phyloP scores from a whole-genome alignment of 352 stramenopile species.

The Lagenidium sp. region DNA sequence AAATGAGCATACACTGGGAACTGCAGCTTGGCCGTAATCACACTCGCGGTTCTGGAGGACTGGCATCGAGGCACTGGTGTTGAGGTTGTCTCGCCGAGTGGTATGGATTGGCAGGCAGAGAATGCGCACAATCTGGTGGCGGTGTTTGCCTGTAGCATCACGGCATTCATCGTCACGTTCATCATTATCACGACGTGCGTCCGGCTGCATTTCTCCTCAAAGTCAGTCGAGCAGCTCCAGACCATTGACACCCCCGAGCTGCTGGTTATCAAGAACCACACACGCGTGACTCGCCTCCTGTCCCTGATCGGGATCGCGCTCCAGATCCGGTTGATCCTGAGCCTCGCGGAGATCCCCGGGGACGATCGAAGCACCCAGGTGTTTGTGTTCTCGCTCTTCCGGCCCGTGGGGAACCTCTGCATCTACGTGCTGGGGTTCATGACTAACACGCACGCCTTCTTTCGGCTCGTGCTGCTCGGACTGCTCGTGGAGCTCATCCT shows the following conservation, averaged over 20 bases:
- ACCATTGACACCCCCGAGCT: constrained; percentile 40
- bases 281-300: constrained; percentile 28
- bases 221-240: constrained; percentile 4
- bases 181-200: constrained; percentile 18
- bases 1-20: background rate
- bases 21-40: background rate
- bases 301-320: constrained; percentile 28
- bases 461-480: constrained; percentile 26
- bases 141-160: constrained; percentile 23
- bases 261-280: constrained; percentile 50
- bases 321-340: constrained; percentile 27
- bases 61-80: no score
- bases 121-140: constrained; percentile 30
- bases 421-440: constrained; percentile 50
- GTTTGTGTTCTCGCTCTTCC: constrained; percentile 40
- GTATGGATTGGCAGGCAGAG: constrained; percentile 32
- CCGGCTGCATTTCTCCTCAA: constrained; percentile 14
- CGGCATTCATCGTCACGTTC: constrained; percentile 28
- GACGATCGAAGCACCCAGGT: constrained; percentile 3
- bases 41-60: background rate
- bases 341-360: constrained; percentile 10
- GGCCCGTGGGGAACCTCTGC: constrained; percentile 33
- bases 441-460: constrained; percentile 61
- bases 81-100: no score
- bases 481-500: constrained; percentile 28